Percentiles rank a stretch among this genome's conserved stretches.
These are phyloP conservation scores for Annona cherimola DNA, from an alignment of 164 flowering plant genomes.

Conservation along the genomic window DNA sequence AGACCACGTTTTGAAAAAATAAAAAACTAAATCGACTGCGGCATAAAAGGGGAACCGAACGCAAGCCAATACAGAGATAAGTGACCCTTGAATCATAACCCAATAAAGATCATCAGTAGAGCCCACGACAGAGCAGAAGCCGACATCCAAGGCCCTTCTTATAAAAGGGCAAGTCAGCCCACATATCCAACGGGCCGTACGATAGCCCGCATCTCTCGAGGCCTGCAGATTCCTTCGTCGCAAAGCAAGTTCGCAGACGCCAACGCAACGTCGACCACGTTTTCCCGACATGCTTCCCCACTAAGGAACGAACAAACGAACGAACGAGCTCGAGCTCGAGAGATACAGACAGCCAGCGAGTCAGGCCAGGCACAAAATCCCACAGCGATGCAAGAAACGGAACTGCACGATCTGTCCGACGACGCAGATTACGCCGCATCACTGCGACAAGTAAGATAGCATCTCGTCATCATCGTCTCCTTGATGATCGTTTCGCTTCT, in stretches of 20 bases:
- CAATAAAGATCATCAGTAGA: too few relatives aligned
- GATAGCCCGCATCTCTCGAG: too few relatives aligned
- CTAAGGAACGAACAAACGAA: too few relatives aligned
- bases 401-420: conserved; percentile 82
- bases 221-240: background rate
- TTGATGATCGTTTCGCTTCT: background rate
- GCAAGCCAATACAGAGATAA: too few relatives aligned
- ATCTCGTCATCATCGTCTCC: background rate
- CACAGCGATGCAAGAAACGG: conserved; percentile 67
- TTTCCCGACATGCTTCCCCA: background rate
- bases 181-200: too few relatives aligned
- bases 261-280: background rate
- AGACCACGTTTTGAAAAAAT: too few relatives aligned
- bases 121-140: too few relatives aligned
- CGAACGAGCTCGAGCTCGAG: background rate
- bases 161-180: too few relatives aligned
- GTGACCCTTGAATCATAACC: too few relatives aligned
- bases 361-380: background rate
- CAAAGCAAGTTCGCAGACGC: background rate
- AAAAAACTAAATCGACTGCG: too few relatives aligned
- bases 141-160: too few relatives aligned
- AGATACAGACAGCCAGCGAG: background rate
- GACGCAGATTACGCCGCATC: conserved; percentile 96
- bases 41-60: too few relatives aligned
- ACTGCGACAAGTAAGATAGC: conserved; percentile 46